These are phyloP conservation scores for Neophaeococcomyces mojaviensis DNA, from an alignment of 2,329 filamentous ascomycete genomes.

Conservation along the genomic window DNA sequence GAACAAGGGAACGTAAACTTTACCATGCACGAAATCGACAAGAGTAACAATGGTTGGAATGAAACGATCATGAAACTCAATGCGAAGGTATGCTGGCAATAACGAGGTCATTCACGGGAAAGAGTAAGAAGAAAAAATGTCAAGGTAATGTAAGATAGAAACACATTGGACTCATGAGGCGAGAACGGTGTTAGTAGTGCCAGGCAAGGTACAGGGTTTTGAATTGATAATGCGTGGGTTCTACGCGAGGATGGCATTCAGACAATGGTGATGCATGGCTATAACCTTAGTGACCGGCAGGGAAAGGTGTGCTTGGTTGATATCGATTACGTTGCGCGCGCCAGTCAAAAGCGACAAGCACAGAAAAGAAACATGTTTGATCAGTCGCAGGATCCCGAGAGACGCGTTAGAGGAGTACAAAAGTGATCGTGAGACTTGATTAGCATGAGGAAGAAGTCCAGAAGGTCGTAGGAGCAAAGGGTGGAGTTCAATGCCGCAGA, in stretches of 20 bases:
- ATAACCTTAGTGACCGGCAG: background rate
- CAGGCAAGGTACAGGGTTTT: conserved; percentile 1
- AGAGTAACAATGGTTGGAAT: background rate
- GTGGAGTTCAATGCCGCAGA: background rate
- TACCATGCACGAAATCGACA: background rate
- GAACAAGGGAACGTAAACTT: background rate
- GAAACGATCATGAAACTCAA: background rate
- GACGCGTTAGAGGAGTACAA: background rate
- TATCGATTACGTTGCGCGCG: conserved; percentile 1
- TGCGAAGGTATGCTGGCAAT: background rate
- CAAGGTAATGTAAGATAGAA: background rate
- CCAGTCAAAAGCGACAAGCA: background rate
- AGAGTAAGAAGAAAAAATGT: background rate
- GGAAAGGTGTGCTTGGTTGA: background rate
- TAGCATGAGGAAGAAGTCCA: background rate
- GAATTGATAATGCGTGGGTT: background rate
- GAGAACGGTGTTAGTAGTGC: background rate
- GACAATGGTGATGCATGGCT: background rate
- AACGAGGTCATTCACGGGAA: background rate
- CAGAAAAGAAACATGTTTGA: background rate
- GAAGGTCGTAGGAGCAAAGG: background rate
- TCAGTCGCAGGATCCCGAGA: background rate
- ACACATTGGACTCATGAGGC: background rate
- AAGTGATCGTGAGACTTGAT: conserved; percentile 1
- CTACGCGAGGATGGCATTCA: background rate